These are phyloP conservation scores for Poteriospumella lacustris DNA, from an alignment of 108 stramenopile species.

Conservation along the genomic window DNA sequence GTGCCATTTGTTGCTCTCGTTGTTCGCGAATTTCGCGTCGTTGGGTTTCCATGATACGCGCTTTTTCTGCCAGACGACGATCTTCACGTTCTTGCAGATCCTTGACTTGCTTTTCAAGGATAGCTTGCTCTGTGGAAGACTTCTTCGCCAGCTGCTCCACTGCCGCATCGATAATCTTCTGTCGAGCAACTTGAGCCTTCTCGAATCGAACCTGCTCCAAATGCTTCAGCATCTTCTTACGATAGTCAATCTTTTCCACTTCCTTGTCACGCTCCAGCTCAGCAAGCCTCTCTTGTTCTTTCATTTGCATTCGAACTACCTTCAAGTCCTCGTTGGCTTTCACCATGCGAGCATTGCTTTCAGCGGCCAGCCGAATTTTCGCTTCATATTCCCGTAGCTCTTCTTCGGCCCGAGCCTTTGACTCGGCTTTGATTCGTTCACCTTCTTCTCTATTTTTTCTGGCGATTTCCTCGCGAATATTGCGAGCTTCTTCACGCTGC, in stretches of 20 bases:
- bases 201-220: constrained; percentile 60
- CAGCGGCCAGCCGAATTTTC: constrained; percentile 30
- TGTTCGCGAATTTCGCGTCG: background rate
- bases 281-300: constrained; percentile 39
- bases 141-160: constrained; percentile 55
- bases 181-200: constrained; percentile 52
- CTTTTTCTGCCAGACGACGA: background rate
- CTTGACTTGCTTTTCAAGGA: constrained; percentile 50
- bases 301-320: constrained; percentile 29
- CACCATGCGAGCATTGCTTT: constrained; percentile 39
- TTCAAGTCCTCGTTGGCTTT: constrained; percentile 43
- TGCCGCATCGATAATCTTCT: constrained; percentile 58
- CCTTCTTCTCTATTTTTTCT: constrained; percentile 12
- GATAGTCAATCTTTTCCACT: constrained; percentile 48
- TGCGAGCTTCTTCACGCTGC: constrained; percentile 6
- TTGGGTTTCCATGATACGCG: background rate
- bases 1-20: background rate
- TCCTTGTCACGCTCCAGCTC: constrained; percentile 50
- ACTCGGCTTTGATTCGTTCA: constrained; percentile 37
- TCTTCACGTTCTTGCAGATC: constrained; percentile 31
- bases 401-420: constrained; percentile 17
- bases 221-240: constrained; percentile 49
- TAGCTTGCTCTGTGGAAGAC: constrained; percentile 49
- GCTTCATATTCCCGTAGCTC: constrained; percentile 24
- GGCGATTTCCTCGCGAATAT: background rate